Evolutionary conservation across 1,139 yeast genomes (phyloP), one percentile per base, ranked within the genome.

Genomic region (Saccharomyces hybrid): DNA sequence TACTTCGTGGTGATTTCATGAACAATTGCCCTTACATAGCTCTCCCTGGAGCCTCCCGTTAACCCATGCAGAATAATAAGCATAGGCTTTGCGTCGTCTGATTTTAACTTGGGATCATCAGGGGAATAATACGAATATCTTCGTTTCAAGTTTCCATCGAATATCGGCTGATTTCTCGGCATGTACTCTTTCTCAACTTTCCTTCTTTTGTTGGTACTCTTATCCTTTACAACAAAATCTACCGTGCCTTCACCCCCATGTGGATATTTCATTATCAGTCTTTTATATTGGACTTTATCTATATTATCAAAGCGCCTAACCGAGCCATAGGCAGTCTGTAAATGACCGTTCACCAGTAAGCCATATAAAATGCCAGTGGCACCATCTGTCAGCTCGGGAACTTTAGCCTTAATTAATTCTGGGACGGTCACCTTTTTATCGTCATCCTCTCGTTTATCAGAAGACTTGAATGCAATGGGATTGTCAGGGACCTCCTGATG

Each of bases 271-370:
- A 82, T 71, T 8, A 80, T 64, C 58, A 80, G 78, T 58, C 88
- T 72, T 5, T 82, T 83, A 61, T 81, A 83, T 62, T 73, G 73
- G 4, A 82, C 78, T 49, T 55, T 68, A 61, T 78, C 79, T 7
- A 60, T 58, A 19, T 73, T 71, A 13, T 75, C 69, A 48, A 73
- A 73, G 50, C 59, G 55, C 42, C 76, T 76, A 26, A 75, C 31
- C 3, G 69, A 67, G 46, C 85, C 79, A 62, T 83, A 80, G 47
- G 83, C 61, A 0, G 91, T 84, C 70, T 88, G 96, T 49, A 87
- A 70, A 34, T 82, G 75, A 14, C 95, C 93, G 62, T 80, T 84
- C 67, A 82, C 80, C 49, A 84, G 70, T 13, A 74, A 68, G 3
- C 90, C 89, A 58, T 79, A 76, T 63, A 84, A 74, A 73, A 75